These are phyloP conservation scores for Fusarium longipes DNA, from an alignment of 2,329 filamentous ascomycete genomes.

Conservation along the genomic window DNA sequence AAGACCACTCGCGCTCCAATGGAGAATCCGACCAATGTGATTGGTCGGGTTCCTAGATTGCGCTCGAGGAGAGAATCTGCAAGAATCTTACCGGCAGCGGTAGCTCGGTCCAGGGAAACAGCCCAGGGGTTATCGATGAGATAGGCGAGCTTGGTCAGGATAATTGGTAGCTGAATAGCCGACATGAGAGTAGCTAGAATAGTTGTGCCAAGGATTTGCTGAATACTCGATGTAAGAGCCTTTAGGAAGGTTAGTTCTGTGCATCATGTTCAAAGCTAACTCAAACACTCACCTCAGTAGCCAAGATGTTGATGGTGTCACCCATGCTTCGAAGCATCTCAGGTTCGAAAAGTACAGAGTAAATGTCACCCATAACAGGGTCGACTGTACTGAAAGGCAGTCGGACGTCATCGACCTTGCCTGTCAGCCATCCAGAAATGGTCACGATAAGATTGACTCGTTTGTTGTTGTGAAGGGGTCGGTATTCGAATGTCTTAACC, in stretches of 20 bases:
- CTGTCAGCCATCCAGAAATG: slow-evolving; percentile 97
- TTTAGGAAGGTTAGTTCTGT: slow-evolving; percentile 49
- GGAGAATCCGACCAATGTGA: slow-evolving; percentile 95
- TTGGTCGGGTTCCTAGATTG: slow-evolving; percentile 88
- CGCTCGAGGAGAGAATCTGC: slow-evolving; percentile 93
- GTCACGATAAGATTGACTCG: slow-evolving; percentile 95
- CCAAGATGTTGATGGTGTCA: slow-evolving; percentile 97
- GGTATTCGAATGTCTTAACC: slow-evolving; percentile 96
- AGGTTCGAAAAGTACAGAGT: slow-evolving; percentile 96
- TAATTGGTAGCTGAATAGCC: slow-evolving; percentile 88
- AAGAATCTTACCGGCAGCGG: slow-evolving; percentile 87
- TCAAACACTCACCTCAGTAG: slow-evolving; percentile 80
- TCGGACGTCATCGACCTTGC: slow-evolving; percentile 95
- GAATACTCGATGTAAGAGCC: slow-evolving; percentile 94
- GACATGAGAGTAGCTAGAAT: slow-evolving; percentile 92
- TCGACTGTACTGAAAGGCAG: slow-evolving; percentile 96
- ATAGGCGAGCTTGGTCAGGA: slow-evolving; percentile 93
- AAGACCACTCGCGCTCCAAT: slow-evolving; percentile 93
- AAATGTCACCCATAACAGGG: slow-evolving; percentile 97
- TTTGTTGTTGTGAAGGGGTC: slow-evolving; percentile 97
- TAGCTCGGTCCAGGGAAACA: slow-evolving; percentile 92
- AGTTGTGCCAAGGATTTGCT: slow-evolving; percentile 93
- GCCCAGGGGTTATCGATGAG: slow-evolving; percentile 99
- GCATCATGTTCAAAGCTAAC: neutral
- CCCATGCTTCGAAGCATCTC: slow-evolving; percentile 98